Conservation (phyloP, 2,329 filamentous ascomycete species). For the Cercospora sesami region DNA sequence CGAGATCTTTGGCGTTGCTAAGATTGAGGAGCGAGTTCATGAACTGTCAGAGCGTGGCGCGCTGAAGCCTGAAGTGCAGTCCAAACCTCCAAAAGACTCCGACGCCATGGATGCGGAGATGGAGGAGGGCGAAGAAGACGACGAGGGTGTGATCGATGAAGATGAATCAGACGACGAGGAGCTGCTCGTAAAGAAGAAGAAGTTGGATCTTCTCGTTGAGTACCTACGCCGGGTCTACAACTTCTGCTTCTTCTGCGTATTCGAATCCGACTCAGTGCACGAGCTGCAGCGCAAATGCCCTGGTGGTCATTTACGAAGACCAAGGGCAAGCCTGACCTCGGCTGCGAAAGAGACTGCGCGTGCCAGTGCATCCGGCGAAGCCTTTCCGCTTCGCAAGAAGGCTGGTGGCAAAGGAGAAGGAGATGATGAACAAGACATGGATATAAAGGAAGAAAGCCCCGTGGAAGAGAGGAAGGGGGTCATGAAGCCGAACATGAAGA, state of each 20-base stretch:
- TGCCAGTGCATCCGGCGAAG: constrained; percentile 77
- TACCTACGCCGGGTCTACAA: constrained; percentile 96
- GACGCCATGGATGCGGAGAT: constrained; percentile 66
- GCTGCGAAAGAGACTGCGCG: constrained; percentile 80
- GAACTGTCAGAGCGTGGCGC: constrained; percentile 73
- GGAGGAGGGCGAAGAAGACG: constrained; percentile 73
- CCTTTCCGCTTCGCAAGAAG: constrained; percentile 71
- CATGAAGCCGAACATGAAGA: constrained; percentile 63
- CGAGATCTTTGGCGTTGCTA: constrained; percentile 72
- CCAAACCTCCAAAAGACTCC: constrained; percentile 56
- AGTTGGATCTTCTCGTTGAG: constrained; percentile 91
- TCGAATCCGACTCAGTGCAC: constrained; percentile 95
- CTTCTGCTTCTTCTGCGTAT: constrained; percentile 99
- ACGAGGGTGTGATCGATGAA: constrained; percentile 44
- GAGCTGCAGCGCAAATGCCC: constrained; percentile 95
- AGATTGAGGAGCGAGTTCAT: constrained; percentile 84
- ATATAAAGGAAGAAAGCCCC: constrained; percentile 44
- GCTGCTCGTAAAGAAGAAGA: constrained; percentile 89
- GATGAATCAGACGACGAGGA: constrained; percentile 91
- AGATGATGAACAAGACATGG: constrained; percentile 44
- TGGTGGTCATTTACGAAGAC: constrained; percentile 91
- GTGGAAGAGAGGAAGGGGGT: constrained; percentile 61
- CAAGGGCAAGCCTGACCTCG: constrained; percentile 78
- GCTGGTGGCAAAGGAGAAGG: constrained; percentile 57
- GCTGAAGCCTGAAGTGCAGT: constrained; percentile 65